Evolutionary conservation across 1,139 yeast species (phyloP).

Genomic region (Geotrichum fermentans): DNA sequence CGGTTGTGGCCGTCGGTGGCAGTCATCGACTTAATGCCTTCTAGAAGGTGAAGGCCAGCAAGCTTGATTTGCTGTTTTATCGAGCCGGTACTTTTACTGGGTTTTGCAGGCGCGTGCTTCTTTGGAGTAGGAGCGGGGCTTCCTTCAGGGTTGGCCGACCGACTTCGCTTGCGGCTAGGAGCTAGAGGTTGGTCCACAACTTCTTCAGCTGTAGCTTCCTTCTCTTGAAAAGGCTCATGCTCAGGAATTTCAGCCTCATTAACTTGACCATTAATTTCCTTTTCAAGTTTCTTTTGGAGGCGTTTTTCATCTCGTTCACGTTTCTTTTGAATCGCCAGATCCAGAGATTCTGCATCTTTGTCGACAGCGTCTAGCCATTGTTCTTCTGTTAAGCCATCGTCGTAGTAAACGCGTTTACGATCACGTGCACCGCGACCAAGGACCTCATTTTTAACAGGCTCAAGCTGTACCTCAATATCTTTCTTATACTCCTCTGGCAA

Average conservation of each 20-base stretch:
- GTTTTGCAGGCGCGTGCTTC: constrained; percentile 23
- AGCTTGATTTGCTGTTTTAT: constrained; percentile 13
- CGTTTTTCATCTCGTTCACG: constrained; percentile 42
- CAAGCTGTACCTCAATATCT: constrained; percentile 50
- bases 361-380: constrained; percentile 79
- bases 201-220: neutral
- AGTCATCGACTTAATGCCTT: constrained; percentile 17
- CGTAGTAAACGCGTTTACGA: constrained; percentile 73
- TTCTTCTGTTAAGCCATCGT: constrained; percentile 90
- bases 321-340: constrained; percentile 63
- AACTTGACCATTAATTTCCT: neutral
- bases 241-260: neutral
- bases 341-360: constrained; percentile 61
- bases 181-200: neutral
- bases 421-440: constrained; percentile 68
- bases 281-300: constrained; percentile 30
- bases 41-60: constrained; percentile 15
- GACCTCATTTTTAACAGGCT: constrained; percentile 45
- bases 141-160: neutral
- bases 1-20: constrained; percentile 32
- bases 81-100: constrained; percentile 18
- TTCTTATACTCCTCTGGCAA: constrained; percentile 79
- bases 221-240: neutral
- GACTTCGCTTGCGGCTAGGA: neutral
- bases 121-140: constrained; percentile 17